These are phyloP conservation scores for Marsdenia floribunda DNA, from an alignment of 257 asterid genomes.

Conservation along the genomic window DNA sequence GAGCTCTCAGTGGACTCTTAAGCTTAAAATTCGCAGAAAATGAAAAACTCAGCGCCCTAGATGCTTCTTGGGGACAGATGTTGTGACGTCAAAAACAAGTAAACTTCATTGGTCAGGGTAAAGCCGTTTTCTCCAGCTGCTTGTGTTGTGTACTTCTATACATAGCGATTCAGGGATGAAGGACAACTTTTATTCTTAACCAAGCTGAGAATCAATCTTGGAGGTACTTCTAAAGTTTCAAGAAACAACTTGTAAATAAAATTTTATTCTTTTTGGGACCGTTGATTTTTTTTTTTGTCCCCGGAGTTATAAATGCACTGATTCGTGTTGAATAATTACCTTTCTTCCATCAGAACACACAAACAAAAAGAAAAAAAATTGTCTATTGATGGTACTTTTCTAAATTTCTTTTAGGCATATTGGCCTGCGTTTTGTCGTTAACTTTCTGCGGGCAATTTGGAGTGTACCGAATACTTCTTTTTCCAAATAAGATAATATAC, in stretches of 20 bases:
- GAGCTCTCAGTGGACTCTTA: slow-evolving; percentile 46
- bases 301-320: neutral
- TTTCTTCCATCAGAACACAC: too few relatives aligned
- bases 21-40: slow-evolving; percentile 44
- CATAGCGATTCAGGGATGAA: neutral
- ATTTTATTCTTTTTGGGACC: neutral
- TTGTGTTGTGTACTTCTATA: neutral
- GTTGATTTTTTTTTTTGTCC: neutral
- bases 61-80: neutral
- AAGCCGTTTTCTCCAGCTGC: neutral
- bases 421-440: too few relatives aligned
- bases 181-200: neutral
- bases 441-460: too few relatives aligned
- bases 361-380: too few relatives aligned
- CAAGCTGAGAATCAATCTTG: too few relatives aligned
- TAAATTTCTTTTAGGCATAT: too few relatives aligned
- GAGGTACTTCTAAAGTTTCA: neutral
- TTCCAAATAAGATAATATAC: too few relatives aligned
- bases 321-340: neutral
- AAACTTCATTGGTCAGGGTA: neutral
- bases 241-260: neutral
- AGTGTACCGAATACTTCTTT: too few relatives aligned
- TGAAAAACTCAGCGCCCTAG: slow-evolving; percentile 13
- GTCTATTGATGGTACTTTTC: too few relatives aligned
- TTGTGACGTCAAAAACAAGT: neutral